phyloP scores from a whole-genome alignment of 306 rosid genomes.

The Macrotyloma uniflorum region DNA sequence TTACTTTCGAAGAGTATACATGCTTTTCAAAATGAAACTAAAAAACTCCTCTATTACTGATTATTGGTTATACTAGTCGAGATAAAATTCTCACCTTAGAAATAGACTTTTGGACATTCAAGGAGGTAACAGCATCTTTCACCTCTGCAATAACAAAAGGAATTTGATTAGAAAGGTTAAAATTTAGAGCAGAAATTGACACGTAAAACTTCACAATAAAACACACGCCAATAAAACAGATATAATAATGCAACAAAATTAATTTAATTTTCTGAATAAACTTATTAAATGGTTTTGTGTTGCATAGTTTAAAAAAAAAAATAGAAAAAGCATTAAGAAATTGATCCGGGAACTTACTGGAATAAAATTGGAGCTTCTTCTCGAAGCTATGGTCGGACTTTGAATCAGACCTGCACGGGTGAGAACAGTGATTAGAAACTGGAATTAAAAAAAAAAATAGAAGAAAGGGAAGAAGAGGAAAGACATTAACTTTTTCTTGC shows the following conservation, averaged over 20 bases:
- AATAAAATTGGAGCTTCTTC: slow-evolving; percentile 53
- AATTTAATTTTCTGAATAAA: neutral
- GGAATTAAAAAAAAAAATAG: neutral
- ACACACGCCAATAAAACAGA: neutral
- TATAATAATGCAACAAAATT: neutral
- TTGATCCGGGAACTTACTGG: slow-evolving; percentile 38
- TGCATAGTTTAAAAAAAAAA: neutral
- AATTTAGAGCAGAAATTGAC: neutral
- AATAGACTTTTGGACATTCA: slow-evolving; percentile 70
- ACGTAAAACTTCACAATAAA: neutral
- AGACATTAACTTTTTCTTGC: slow-evolving; percentile 41
- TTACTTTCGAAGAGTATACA: neutral
- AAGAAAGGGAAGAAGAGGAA: neutral
- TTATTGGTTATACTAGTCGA: neutral
- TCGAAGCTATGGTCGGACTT: slow-evolving; percentile 44
- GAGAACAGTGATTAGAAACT: neutral
- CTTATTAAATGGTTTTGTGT: neutral
- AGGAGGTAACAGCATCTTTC: slow-evolving; percentile 55
- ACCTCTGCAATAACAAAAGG: slow-evolving; percentile 63
- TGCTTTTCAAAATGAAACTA: neutral
- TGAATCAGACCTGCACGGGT: slow-evolving; percentile 39
- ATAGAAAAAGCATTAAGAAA: neutral
- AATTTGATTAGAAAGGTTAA: neutral
- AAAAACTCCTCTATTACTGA: neutral
- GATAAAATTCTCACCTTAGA: slow-evolving; percentile 55